These are phyloP conservation scores for Corymbia calophylla DNA, from an alignment of 441 rosid species.

Conservation along the genomic window DNA sequence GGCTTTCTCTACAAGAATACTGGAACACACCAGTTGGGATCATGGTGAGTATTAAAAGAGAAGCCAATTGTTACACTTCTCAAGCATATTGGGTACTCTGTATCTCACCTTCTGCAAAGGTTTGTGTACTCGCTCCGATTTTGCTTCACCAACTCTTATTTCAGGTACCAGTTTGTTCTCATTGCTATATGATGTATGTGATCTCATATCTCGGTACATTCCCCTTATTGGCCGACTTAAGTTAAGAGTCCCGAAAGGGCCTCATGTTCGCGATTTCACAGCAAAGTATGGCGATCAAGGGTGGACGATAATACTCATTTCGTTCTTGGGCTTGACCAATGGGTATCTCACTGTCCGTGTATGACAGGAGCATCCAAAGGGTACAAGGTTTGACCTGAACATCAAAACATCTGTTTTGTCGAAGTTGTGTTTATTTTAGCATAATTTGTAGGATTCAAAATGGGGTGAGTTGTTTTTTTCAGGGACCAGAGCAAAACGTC, in stretches of 20 bases:
- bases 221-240: neutral
- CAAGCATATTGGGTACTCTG: neutral
- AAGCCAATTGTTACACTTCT: neutral
- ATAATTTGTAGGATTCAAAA: neutral
- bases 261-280: neutral
- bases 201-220: neutral
- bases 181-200: neutral
- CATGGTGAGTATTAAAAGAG: neutral
- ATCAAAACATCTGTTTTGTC: neutral
- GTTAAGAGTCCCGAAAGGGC: constrained; percentile 1
- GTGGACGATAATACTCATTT: constrained; percentile 1
- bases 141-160: neutral
- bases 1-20: constrained; percentile 7
- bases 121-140: neutral
- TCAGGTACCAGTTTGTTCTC: neutral
- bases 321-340: neutral
- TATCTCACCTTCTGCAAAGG: neutral
- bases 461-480: neutral
- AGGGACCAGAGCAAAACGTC: constrained; percentile 8
- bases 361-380: constrained; percentile 6
- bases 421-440: too few species aligned
- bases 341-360: constrained; percentile 1
- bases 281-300: neutral
- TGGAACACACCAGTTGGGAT: neutral
- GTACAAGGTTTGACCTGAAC: neutral